Base-by-base conservation (phyloP, 2,329 filamentous ascomycete species). In the Boeremia exigua region DNA sequence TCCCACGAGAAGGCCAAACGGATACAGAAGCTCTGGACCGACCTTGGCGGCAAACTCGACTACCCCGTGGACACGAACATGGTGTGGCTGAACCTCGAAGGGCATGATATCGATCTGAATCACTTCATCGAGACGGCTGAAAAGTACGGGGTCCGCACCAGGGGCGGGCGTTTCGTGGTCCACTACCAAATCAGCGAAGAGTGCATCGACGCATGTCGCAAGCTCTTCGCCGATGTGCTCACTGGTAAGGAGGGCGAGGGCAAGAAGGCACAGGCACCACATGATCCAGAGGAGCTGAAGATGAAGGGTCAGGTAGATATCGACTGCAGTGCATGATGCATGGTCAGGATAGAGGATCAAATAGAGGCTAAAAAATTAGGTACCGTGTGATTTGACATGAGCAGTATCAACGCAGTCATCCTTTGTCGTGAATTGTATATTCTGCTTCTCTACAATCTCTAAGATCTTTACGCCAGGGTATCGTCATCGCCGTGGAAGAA, bases 21-120 rank as follows among this genome's bases (percentile, higher is more conserved):
- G 63, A 80, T 93, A 23, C 86, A 82, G 25, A 77, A 80, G 29
- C 74, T 89, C 61, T 96, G 92, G 92, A 83, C 80, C 5, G 78
- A 77, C 14, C 79, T 87, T 47, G 91, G 91, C 4, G 92, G 91
- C 1, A 85, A 84, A 75, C 76, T 92, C 53, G 75, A 81, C 17
- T 81, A 88, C 56, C 88, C 89, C 0, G 88, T 90, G 1, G 88
- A 96, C 70, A 96, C 92, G n/a, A 96, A 96, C 77, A 96, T 96
- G 90, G 86, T 91, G 30, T 96, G 91, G 91, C 69, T 96, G 54
- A 88, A 96, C 72, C 78, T 95, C 14, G 82, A 86, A 28, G 82
- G 82, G 1, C 83, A 84, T 10, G 84, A 84, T 0, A 72, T 88
- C 29, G 77, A 79, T 3, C 71, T 71, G 4, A 80, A 83, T 47